Conservation (phyloP, 2,329 filamentous ascomycete species). For the Botrytis cinerea region DNA sequence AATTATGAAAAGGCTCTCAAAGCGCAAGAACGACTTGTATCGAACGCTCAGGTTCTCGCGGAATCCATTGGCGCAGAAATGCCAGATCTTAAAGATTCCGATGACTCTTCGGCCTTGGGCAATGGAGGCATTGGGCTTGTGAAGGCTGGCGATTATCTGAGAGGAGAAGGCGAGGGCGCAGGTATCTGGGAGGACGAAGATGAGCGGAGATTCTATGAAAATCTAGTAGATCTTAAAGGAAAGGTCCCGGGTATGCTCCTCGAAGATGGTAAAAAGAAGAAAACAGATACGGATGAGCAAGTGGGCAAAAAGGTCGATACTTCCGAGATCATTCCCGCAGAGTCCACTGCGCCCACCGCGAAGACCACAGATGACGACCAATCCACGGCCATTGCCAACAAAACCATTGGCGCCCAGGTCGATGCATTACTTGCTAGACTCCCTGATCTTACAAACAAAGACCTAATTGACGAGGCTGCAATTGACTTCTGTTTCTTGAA, state of each 20-base stretch:
- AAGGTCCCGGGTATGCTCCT: slow-evolving; percentile 92
- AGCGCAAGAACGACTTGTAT: slow-evolving; percentile 82
- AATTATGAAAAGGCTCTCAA: slow-evolving; percentile 96
- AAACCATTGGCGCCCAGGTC: slow-evolving; percentile 95
- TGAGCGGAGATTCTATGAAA: slow-evolving; percentile 96
- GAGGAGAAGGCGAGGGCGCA: slow-evolving; percentile 83
- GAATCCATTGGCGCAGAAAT: slow-evolving; percentile 88
- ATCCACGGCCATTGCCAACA: slow-evolving; percentile 94
- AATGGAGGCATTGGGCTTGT: slow-evolving; percentile 87
- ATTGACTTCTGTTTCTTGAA: slow-evolving; percentile 98
- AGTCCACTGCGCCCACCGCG: slow-evolving; percentile 45
- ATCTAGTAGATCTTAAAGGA: slow-evolving; percentile 89
- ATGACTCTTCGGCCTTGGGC: slow-evolving; percentile 63
- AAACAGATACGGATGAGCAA: slow-evolving; percentile 76
- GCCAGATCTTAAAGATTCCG: slow-evolving; percentile 86
- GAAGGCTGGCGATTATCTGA: slow-evolving; percentile 90
- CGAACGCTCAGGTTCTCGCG: slow-evolving; percentile 88
- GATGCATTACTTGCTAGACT: slow-evolving; percentile 84
- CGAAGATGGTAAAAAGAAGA: slow-evolving; percentile 95
- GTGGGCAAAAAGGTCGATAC: slow-evolving; percentile 72
- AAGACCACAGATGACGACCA: slow-evolving; percentile 73
- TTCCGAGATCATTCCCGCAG: slow-evolving; percentile 48
- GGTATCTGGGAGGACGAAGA: slow-evolving; percentile 99
- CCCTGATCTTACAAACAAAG: slow-evolving; percentile 90
- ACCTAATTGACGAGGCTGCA: slow-evolving; percentile 86